Evolutionary conservation across 805 yeast species (phyloP), one percentile per base, ranked within the genome.

Genomic region (Schizosaccharomyces cryophilus): DNA sequence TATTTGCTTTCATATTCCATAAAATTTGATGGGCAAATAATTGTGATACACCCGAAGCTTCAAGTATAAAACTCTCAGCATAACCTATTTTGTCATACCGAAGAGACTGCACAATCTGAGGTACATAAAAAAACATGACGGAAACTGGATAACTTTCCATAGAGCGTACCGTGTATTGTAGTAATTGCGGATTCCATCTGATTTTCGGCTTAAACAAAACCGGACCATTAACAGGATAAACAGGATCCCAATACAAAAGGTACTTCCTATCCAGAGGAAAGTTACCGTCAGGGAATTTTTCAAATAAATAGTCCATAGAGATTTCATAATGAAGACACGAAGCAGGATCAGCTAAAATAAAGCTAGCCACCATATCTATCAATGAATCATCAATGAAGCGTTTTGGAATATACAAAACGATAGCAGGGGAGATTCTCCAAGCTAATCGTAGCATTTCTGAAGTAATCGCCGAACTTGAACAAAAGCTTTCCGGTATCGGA

Each of bases 1-100:
- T 80, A 69, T 94, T 93, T 0, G 99, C 97, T 67, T 84, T 72
- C 85, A 93, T 87, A 68, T 93, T 93, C 99, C 99, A 93, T 61
- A 93, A 87, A 65, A 93, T 89, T 72, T 93, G 99, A 71, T 93
- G 99, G 0, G 97, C 89, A 75, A 93, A 93, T 64, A 90, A 74
- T 65, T 86, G 94, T 31, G 93, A 83, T 15, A 88, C 86, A 68
- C 84, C 82, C 1, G 95, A 96, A 0, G 96, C 87, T 69, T 93
- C 97, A 62, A 90, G 73, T 64, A 93, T 88, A 69, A 85, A 87
- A 66, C 87, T 78, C 66, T 86, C 87, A 56, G 90, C 94, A 66
- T 87, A 89, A 0, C 96, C 97, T 56, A 79, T 74, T 11, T 72
- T 71, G 69, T 93, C 98, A 69, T 83, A 83, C 64, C 97, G 78